Evolutionary conservation across 192 early-diverging fungal species (phyloP).

Genomic region (Coemansia sp.): DNA sequence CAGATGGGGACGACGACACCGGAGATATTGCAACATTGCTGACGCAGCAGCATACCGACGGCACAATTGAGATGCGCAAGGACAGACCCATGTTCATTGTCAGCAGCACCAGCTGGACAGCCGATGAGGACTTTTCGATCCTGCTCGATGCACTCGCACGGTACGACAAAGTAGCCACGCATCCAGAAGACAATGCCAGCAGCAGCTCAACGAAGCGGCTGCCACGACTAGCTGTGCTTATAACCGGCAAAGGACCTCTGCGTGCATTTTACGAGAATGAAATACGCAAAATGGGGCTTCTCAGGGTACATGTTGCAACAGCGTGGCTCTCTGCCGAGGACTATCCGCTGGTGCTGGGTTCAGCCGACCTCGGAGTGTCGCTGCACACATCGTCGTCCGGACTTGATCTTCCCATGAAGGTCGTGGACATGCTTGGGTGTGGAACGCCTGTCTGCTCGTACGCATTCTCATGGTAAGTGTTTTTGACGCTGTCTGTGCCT

Average conservation of each 20-base stretch:
- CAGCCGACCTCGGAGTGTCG: conserved; percentile 89
- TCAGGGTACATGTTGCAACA: conserved; percentile 67
- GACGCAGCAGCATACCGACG: conserved; percentile 18
- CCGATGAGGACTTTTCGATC: conserved; percentile 92
- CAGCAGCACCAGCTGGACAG: conserved; percentile 92
- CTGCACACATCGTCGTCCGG: conserved; percentile 95
- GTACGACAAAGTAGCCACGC: conserved; percentile 51
- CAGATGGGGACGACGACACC: not conserved
- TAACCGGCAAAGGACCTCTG: conserved; percentile 91
- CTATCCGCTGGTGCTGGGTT: conserved; percentile 86
- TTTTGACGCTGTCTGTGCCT: not conserved
- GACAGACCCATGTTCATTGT: conserved; percentile 79
- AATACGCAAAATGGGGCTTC: conserved; percentile 57
- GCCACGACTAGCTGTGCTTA: conserved; percentile 74
- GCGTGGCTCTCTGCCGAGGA: conserved; percentile 79
- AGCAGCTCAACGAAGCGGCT: conserved; percentile 11
- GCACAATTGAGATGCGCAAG: conserved; percentile 24
- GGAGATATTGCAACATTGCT: conserved; percentile 17
- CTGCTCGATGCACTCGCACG: conserved; percentile 66
- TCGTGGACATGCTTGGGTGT: conserved; percentile 98
- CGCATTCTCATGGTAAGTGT: conserved; percentile 57
- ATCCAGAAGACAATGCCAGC: conserved; percentile 11
- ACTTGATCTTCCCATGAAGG: conserved; percentile 97
- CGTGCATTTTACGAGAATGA: conserved; percentile 68
- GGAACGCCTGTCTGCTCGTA: conserved; percentile 86